Evolutionary conservation across 768 basidiomycete genomes (phyloP), one percentile per base, ranked within the genome.

Genomic region (Russula virescens): DNA sequence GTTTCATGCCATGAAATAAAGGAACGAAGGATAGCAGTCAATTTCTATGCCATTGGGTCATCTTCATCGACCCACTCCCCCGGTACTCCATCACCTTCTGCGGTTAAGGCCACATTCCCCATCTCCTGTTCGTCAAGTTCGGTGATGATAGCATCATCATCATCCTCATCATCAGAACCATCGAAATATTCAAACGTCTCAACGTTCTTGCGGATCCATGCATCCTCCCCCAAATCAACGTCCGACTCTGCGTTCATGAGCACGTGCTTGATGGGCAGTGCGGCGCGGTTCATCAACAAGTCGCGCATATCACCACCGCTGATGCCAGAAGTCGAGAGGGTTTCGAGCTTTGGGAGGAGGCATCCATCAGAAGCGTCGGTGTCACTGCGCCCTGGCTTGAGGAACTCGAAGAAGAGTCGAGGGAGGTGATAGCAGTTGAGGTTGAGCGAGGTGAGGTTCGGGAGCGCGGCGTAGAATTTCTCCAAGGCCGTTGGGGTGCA

Each of bases 141-240:
- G 5, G 21, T 21, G 34, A 50, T 47, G 8, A 66, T 58, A 21
- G 57, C 58, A n/a, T 71, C 51, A 5, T 54, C 54, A 3, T 55
- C 73, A 54, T 82, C 85, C 34, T 78, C 77, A 50, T 78, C 77
- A 49, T 83, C 84, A 38, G 82, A 71, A 34, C 65, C 69, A 53
- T 83, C 84, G 63, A 85, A 88, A 64, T 76, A 80, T 13, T 81
- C 80, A 18, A 88, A 76, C 35, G 73, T 73, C 61, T 82, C 78
- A 55, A 84, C 54, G 66, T 86, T 75, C 6, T 71, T 71, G 55
- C 71, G 75, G 43, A 88, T 68, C 86, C 86, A 88, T 45, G 69
- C 69, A 64, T 77, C 75, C 14, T 84, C 80, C 25, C 73, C 73
- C 1, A 67, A 55, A 0, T 71, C 66, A n/a, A 87, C 45, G 1